These are phyloP conservation scores for Phytophthora sojae DNA, from an alignment of 352 stramenopile species.

Conservation along the genomic window DNA sequence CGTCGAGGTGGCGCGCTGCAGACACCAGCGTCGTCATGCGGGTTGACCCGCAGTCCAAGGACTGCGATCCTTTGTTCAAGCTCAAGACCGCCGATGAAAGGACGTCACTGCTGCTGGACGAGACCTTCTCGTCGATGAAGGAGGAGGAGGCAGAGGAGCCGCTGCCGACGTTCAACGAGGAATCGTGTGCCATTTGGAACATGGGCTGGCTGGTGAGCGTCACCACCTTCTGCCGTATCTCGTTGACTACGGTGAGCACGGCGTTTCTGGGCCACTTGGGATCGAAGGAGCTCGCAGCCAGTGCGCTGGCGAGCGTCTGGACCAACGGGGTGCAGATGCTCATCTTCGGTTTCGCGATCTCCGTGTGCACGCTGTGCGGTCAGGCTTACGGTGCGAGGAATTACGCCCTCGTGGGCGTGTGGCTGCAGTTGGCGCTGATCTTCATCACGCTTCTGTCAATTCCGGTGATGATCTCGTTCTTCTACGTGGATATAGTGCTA, in stretches of 20 bases:
- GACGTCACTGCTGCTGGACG: conserved; percentile 22
- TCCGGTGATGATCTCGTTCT: conserved; percentile 85
- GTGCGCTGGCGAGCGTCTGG: conserved; percentile 79
- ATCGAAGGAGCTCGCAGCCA: conserved; percentile 77
- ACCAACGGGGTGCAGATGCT: conserved; percentile 84
- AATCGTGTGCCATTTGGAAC: conserved; percentile 76
- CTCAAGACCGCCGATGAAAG: conserved; percentile 21
- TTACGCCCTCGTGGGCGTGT: conserved; percentile 78
- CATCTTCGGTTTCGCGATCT: conserved; percentile 82
- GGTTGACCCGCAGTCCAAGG: conserved; percentile 17
- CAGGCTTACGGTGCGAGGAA: conserved; percentile 85
- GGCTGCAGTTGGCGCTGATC: conserved; percentile 81
- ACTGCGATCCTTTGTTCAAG: conserved; percentile 6
- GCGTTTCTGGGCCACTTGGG: conserved; percentile 83
- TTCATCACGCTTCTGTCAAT: conserved; percentile 80
- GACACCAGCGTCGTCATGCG: conserved; percentile 26
- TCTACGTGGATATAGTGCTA: conserved; percentile 83
- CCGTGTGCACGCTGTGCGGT: conserved; percentile 81
- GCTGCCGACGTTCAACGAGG: conserved; percentile 51
- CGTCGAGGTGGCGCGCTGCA: conserved; percentile 11
- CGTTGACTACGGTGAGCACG: conserved; percentile 77
- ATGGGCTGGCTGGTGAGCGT: conserved; percentile 89
- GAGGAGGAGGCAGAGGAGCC: conserved; percentile 27
- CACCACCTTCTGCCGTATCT: conserved; percentile 82
- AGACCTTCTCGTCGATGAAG: conserved; percentile 24